Base-by-base conservation (phyloP, 805 yeast genomes). In the Lachancea nothofagi region DNA sequence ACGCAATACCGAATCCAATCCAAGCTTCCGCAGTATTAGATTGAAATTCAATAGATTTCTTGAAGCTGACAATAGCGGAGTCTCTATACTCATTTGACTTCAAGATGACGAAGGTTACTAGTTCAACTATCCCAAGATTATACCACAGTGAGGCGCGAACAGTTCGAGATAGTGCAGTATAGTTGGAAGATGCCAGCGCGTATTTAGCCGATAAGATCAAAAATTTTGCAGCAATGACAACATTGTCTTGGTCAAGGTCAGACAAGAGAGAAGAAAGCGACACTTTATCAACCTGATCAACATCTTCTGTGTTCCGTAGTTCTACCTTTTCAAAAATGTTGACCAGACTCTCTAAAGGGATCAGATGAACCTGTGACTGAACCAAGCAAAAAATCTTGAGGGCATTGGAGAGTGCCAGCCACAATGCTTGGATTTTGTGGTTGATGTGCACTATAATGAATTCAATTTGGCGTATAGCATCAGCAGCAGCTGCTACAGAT, bases 1-100 rank as follows among this genome's bases (percentile, higher is more conserved):
- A 75, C 0, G 88, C 83, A 41, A 82, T 72, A 10, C 97, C 98
- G 21, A 90, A 67, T 0, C 84, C 80, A 38, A 76, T 69, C 99
- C 99, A 93, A 42, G 78, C 78, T 14, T 74, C 78, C 1, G 82
- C 67, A 46, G 82, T 83, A 42, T 72, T 74, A 4, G 80, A 71
- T 57, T 90, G 96, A 7, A 78, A 62, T 41, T 74, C 78, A 40
- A 89, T 77, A 0, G 96, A 81, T 30, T 69, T 72, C 49, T 83
- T 84, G 46, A 84, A 65, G 4, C 71, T 61, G 14, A 57, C 66
- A 10, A 85, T 71, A 0, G 96, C 72, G 2, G 68, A 59, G 12
- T 72, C 73, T 42, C 81, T 65, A 33, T 59, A 69, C 10, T 42
- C 42, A 5, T 42, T 37, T 2, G 53, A 50, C 3, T 57, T 49